Conservation (phyloP, 352 stramenopile genomes). For the Phytophthora sansomeana region DNA sequence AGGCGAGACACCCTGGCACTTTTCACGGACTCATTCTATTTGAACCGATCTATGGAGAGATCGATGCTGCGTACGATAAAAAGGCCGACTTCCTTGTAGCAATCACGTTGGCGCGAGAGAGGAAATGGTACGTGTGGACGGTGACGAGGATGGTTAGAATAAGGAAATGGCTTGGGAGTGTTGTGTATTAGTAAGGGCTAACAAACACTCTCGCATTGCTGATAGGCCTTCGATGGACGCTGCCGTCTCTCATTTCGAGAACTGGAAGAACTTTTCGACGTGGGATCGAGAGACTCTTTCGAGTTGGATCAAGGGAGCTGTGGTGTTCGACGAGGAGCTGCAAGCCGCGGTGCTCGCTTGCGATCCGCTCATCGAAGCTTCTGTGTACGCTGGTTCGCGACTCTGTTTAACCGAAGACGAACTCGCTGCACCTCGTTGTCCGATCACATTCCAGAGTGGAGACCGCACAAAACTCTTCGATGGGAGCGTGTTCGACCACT, state of each 20-base stretch:
- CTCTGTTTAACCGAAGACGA: conserved; percentile 37
- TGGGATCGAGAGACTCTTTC: conserved; percentile 53
- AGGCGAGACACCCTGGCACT: conserved; percentile 48
- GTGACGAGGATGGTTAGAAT: not conserved
- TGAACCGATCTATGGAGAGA: conserved; percentile 50
- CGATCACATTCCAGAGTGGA: conserved; percentile 41
- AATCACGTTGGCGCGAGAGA: conserved; percentile 43
- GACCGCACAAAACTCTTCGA: conserved; percentile 39
- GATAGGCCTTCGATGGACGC: conserved; percentile 32
- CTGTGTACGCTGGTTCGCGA: conserved; percentile 38
- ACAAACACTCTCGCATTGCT: not conserved
- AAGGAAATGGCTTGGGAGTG: no score
- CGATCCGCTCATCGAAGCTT: conserved; percentile 52
- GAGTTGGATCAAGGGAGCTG: conserved; percentile 44
- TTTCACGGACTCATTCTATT: conserved; percentile 60
- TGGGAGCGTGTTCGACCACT: conserved; percentile 6
- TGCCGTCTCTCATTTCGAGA: conserved; percentile 36
- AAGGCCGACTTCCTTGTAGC: conserved; percentile 46
- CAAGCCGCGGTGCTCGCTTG: conserved; percentile 33
- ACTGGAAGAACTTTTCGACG: conserved; percentile 45
- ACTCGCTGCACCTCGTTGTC: conserved; percentile 29
- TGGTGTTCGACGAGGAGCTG: conserved; percentile 44
- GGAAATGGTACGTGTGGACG: conserved; percentile 39
- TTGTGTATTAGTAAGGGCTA: not conserved
- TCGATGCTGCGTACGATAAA: conserved; percentile 17